Evolutionary conservation across 257 asterid genomes (phyloP).

Genomic region (Solanum gandarillasii): DNA sequence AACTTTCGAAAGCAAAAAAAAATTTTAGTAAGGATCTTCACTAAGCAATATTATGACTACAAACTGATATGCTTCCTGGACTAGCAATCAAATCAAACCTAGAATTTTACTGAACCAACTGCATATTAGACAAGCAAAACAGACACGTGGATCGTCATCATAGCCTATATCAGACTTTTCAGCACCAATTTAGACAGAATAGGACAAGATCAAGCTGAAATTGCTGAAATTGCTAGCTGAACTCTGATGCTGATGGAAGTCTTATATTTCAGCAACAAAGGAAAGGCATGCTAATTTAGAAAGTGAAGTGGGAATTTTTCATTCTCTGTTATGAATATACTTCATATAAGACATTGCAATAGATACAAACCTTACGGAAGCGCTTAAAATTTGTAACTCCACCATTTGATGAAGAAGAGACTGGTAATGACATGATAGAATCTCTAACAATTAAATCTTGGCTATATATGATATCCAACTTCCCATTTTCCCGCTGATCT

Average conservation of each 20-base stretch:
- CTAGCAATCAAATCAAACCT: neutral
- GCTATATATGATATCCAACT: constrained; percentile 63
- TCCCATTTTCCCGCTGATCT: constrained; percentile 38
- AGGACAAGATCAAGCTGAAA: neutral
- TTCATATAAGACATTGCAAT: neutral
- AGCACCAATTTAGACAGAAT: neutral
- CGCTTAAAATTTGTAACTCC: constrained; percentile 54
- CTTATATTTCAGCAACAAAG: neutral
- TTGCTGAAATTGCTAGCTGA: neutral
- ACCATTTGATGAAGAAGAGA: constrained; percentile 18
- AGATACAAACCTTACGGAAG: constrained; percentile 65
- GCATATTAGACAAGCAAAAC: neutral
- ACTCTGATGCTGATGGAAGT: neutral
- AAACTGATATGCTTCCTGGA: neutral
- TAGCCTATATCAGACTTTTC: neutral
- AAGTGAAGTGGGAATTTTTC: neutral
- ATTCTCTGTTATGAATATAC: neutral
- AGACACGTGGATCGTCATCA: neutral
- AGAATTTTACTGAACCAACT: neutral
- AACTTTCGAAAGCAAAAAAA: neutral
- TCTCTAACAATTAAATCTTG: constrained; percentile 68
- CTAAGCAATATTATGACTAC: neutral
- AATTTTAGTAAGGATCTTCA: neutral
- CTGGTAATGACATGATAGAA: constrained; percentile 15
- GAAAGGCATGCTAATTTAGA: neutral